Percentiles rank a stretch among this genome's conserved stretches.
These are phyloP conservation scores for Lactuca saligna DNA, from an alignment of 129 eudicot genomes.

Conservation along the genomic window DNA sequence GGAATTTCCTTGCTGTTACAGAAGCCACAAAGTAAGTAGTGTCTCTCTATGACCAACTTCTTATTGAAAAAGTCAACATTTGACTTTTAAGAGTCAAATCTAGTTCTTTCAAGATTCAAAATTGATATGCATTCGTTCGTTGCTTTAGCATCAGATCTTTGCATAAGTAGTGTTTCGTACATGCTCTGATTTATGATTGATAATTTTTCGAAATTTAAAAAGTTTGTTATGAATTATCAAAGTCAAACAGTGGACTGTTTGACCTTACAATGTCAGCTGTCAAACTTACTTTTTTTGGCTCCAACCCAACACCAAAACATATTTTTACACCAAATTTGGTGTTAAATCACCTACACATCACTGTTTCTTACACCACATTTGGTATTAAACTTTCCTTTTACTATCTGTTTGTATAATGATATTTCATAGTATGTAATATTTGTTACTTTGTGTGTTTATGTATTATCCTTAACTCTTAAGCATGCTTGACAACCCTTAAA, in stretches of 20 bases:
- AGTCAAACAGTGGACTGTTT: conserved; percentile 8
- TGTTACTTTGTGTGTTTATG: no score
- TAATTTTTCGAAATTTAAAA: conserved; percentile 6
- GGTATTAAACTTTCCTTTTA: no score
- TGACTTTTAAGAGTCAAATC: conserved; percentile 18
- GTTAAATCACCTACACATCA: no score
- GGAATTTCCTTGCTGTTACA: conserved; percentile 77
- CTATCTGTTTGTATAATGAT: no score
- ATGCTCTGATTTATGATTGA: conserved; percentile 16
- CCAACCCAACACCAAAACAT: no score
- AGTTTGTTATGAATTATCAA: neutral
- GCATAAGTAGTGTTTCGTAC: neutral
- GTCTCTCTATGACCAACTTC: neutral
- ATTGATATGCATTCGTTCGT: neutral
- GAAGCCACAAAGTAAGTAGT: conserved; percentile 78
- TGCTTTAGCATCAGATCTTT: conserved; percentile 2
- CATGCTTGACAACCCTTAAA: neutral
- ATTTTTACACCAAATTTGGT: no score
- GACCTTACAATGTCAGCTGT: conserved; percentile 1
- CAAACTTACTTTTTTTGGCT: conserved; percentile 9
- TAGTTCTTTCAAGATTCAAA: conserved; percentile 6
- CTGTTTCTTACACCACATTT: no score
- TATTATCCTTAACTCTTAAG: no score
- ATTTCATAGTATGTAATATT: no score
- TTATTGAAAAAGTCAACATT: conserved; percentile 10